Percentiles rank a stretch among this genome's conserved stretches.
phyloP scores from a whole-genome alignment of 192 early-diverging fungal genomes.

The Coemansia sp. region DNA sequence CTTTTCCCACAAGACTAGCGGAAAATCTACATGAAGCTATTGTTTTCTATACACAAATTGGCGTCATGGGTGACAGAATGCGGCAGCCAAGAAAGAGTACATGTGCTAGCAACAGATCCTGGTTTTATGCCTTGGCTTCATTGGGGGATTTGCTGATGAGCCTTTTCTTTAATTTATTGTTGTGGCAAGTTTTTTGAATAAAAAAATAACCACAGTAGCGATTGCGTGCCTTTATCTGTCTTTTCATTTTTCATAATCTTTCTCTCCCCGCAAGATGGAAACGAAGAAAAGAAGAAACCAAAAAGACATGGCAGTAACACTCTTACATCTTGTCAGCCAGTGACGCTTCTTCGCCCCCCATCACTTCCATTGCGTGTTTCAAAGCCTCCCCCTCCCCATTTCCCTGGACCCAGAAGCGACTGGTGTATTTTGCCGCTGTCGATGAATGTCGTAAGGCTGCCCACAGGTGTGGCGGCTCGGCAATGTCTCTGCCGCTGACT shows the following conservation, averaged over 20 bases:
- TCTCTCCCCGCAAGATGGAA: conserved; percentile 6
- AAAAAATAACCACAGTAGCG: neutral
- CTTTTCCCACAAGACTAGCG: conserved; percentile 1
- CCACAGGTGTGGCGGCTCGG: too few relatives aligned
- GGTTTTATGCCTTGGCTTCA: neutral
- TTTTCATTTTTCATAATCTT: too few relatives aligned
- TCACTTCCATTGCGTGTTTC: too few relatives aligned
- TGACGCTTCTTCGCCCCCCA: too few relatives aligned
- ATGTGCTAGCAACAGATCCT: neutral
- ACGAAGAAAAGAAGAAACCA: neutral
- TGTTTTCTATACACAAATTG: neutral
- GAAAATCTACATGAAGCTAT: neutral
- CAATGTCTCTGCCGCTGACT: too few relatives aligned
- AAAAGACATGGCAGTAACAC: neutral
- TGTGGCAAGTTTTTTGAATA: neutral
- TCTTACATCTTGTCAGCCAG: neutral
- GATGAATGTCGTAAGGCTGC: too few relatives aligned
- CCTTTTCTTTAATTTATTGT: neutral
- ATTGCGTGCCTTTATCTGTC: neutral
- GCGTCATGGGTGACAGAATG: neutral
- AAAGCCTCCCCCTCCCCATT: too few relatives aligned
- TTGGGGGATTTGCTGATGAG: too few relatives aligned
- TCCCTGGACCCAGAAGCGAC: too few relatives aligned
- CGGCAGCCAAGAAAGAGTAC: neutral
- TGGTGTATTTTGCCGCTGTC: too few relatives aligned